phyloP scores from a whole-genome alignment of 257 asterid genomes.

The Ehretia macrophylla region DNA sequence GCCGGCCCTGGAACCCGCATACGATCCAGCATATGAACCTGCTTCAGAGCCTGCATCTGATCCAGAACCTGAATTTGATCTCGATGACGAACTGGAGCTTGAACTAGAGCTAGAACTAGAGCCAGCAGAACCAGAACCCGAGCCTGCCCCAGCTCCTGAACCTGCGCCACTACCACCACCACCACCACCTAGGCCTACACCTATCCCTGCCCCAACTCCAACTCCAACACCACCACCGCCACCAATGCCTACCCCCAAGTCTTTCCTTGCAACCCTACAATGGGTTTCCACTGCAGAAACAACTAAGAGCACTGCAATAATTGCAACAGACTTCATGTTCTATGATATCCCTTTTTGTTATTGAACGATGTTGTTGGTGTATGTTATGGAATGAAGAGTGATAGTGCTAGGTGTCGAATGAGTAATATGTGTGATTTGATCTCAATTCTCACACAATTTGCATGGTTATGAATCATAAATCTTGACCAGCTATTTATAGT shows the following conservation, averaged over 20 bases:
- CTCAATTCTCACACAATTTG: no score
- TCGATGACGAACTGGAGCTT: slow-evolving; percentile 14
- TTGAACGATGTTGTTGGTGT: no score
- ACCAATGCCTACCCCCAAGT: slow-evolving; percentile 28
- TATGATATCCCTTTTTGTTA: no score
- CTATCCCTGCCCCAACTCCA: slow-evolving; percentile 31
- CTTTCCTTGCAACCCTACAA: slow-evolving; percentile 27
- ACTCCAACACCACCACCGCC: slow-evolving; percentile 20
- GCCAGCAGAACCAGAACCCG: slow-evolving; percentile 23
- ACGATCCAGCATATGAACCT: slow-evolving; percentile 20
- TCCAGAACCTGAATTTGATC: slow-evolving; percentile 16
- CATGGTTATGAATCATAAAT: neutral
- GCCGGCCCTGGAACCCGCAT: slow-evolving; percentile 17
- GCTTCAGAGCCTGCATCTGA: slow-evolving; percentile 16
- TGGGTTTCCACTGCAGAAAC: slow-evolving; percentile 14
- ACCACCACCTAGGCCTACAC: slow-evolving; percentile 31
- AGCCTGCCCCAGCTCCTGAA: slow-evolving; percentile 24
- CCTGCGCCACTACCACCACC: slow-evolving; percentile 22
- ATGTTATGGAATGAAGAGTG: neutral
- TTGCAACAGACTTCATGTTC: slow-evolving; percentile 11
- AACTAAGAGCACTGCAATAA: slow-evolving; percentile 15
- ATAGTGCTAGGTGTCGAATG: no score
- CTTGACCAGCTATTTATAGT: slow-evolving; percentile 12
- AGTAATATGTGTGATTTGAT: no score
- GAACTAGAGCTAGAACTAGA: no score